These are phyloP conservation scores for Beauveria australis DNA, from an alignment of 2,329 filamentous ascomycete genomes.

Conservation along the genomic window DNA sequence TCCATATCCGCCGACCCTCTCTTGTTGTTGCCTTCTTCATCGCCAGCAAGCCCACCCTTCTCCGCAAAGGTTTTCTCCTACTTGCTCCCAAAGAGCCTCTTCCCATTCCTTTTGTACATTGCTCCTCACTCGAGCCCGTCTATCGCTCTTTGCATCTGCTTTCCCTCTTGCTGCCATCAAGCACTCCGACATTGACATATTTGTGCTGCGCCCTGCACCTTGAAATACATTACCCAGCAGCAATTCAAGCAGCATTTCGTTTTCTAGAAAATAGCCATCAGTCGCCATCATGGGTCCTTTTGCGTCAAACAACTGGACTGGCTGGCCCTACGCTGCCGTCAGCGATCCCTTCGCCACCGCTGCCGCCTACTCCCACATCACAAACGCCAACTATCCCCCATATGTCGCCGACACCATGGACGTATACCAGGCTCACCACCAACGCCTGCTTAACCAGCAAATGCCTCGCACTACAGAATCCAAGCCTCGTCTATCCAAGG, in stretches of 20 bases:
- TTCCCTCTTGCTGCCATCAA: conserved; percentile 4
- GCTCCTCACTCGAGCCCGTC: not conserved
- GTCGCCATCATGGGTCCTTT: conserved; percentile 24
- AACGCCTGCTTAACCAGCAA: conserved; percentile 29
- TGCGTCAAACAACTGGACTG: conserved; percentile 27
- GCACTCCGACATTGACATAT: not conserved
- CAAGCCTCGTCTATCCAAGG: conserved; percentile 48
- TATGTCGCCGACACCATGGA: conserved; percentile 33
- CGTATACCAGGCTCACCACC: conserved; percentile 28
- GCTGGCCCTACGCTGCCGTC: conserved; percentile 25
- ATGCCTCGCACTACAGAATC: conserved; percentile 36
- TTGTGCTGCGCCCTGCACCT: not conserved
- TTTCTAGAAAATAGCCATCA: not conserved
- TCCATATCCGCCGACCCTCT: conserved; percentile 5
- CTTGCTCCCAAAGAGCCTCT: not conserved
- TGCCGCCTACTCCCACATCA: conserved; percentile 25
- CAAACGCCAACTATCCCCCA: conserved; percentile 25
- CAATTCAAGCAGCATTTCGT: not conserved
- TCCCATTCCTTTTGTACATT: conserved; percentile 1
- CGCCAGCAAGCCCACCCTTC: not conserved
- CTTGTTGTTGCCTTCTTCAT: conserved; percentile 1
- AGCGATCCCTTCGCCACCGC: conserved; percentile 24
- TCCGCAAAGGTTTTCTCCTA: not conserved
- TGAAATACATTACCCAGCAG: not conserved
- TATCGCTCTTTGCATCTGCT: not conserved